Evolutionary conservation across 371 early-diverging fungal genomes (phyloP).

Genomic region (Rhizopus stolonifer): DNA sequence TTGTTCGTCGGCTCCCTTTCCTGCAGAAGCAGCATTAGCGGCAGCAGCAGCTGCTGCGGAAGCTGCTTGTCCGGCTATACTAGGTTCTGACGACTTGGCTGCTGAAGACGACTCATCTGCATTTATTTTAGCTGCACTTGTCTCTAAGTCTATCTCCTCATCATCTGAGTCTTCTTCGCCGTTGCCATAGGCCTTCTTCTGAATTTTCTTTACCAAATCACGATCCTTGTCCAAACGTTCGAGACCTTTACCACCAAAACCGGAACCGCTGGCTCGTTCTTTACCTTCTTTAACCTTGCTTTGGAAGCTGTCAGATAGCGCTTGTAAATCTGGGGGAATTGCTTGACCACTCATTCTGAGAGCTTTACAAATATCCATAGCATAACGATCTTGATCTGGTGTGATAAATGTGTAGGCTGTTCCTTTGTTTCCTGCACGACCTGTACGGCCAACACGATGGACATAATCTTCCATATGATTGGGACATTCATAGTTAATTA

Average conservation of each 20-base stretch:
- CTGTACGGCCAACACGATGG: constrained; percentile 99
- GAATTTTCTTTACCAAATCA: constrained; percentile 85
- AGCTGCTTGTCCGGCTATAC: constrained; percentile 35
- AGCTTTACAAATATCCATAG: constrained; percentile 92
- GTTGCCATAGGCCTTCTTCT: constrained; percentile 83
- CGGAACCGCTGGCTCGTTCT: constrained; percentile 79
- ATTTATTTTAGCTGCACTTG: constrained; percentile 1
- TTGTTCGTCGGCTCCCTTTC: constrained; percentile 36
- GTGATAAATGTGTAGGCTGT: constrained; percentile 95
- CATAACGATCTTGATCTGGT: constrained; percentile 91
- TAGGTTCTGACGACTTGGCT: constrained; percentile 13
- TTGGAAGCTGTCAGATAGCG: constrained; percentile 78
- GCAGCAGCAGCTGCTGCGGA: constrained; percentile 46
- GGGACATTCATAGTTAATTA: constrained; percentile 98
- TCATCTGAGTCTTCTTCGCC: constrained; percentile 76
- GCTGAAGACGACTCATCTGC: constrained; percentile 20
- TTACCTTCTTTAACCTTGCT: constrained; percentile 89
- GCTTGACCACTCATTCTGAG: constrained; percentile 72
- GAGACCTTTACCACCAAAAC: constrained; percentile 97
- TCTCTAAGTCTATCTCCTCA: constrained; percentile 63
- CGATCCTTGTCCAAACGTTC: constrained; percentile 93
- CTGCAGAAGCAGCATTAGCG: constrained; percentile 39
- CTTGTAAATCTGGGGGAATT: constrained; percentile 72
- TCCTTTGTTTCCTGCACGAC: constrained; percentile 97
- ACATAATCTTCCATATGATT: constrained; percentile 98